A percentile compares a stretch with the other conserved stretches of the same genome.
Conservation (phyloP, 345 rosid species). For the Excoecaria cochinchinensis region DNA sequence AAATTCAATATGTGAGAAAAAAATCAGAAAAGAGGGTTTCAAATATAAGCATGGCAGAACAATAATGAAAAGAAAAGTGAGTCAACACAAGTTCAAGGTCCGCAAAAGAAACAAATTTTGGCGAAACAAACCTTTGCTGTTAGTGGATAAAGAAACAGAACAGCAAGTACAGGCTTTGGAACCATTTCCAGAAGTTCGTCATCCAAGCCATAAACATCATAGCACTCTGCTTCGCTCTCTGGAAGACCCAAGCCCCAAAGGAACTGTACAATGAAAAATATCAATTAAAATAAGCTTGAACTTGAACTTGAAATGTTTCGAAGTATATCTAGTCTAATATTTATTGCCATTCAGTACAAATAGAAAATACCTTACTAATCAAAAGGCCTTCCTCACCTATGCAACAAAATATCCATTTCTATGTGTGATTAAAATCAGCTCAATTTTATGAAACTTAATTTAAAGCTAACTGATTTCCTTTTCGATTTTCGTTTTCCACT, state of each 20-base stretch:
- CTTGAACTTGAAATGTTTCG: not conserved
- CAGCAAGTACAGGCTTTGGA: conserved; percentile 90
- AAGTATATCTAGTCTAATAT: not conserved
- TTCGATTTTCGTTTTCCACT: not conserved
- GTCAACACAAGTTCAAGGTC: not conserved
- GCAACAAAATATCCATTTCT: not conserved
- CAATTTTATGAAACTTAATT: not conserved
- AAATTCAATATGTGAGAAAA: not conserved
- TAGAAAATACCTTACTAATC: not conserved
- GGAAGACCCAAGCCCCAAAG: conserved; percentile 84
- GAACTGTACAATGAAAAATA: conserved; percentile 48
- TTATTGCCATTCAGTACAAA: not conserved
- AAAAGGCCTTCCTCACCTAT: not conserved
- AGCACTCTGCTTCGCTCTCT: conserved; percentile 65
- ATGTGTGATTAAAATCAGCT: not conserved
- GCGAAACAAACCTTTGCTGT: conserved; percentile 58
- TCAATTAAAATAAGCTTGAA: not conserved
- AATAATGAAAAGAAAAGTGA: not conserved
- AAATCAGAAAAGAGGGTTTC: not conserved
- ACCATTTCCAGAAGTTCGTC: conserved; percentile 84
- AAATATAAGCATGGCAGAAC: no score
- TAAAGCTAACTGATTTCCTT: not conserved
- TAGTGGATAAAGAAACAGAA: conserved; percentile 81
- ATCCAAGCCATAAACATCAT: conserved; percentile 88
- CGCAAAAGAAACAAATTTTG: not conserved